Base-by-base conservation (phyloP, 768 basidiomycete species). In the Boletus eberwhitei region DNA sequence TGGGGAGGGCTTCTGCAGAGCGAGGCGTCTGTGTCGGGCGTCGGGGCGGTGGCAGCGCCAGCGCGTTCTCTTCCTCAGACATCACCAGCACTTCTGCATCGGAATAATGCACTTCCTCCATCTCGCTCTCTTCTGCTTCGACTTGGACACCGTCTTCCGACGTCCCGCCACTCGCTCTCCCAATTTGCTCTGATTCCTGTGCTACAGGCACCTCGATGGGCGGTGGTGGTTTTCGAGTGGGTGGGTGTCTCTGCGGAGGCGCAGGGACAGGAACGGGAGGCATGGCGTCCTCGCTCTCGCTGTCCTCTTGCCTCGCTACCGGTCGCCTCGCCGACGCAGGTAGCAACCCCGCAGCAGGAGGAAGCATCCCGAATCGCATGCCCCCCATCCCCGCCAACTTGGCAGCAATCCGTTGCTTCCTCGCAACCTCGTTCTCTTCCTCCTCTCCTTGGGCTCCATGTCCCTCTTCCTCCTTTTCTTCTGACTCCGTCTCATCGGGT, bases 81-180 rank as follows among this genome's bases (percentile, higher is more conserved):
- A 8, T 29, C 14, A 49, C 21, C 48, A 72, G 70, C 7, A 58
- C 66, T 22, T 66, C 70, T 9, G 74, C 78, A 57, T 86, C 84
- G 35, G 83, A 81, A 54, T 84, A 75, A 9, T 70, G 74, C 9
- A 86, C 80, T 59, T 88, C 86, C 59, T 89, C 87, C 14, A 83
- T 73, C 64, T 88, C 86, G 57, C 85, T 88, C 61, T 88, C 87
- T 62, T 88, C 86, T 7, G 78, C 81, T 54, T 88, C 88, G 24
- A 84, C 81, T 36, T 77, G 76, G 22, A 84, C 84, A 11, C 80
- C 80, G 42, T 88, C 86, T 19, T 85, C 83, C 5, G 82, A 81
- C 32, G 72, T 70, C 34, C 68, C 62, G 29, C 68, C 58, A 62
- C 79, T 76, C 57, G 75, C 78, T 11, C 74, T 67, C 39, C 82